These are phyloP conservation scores for Lentithecium fluviatile DNA, from an alignment of 495 filamentous ascomycete genomes.

Conservation along the genomic window DNA sequence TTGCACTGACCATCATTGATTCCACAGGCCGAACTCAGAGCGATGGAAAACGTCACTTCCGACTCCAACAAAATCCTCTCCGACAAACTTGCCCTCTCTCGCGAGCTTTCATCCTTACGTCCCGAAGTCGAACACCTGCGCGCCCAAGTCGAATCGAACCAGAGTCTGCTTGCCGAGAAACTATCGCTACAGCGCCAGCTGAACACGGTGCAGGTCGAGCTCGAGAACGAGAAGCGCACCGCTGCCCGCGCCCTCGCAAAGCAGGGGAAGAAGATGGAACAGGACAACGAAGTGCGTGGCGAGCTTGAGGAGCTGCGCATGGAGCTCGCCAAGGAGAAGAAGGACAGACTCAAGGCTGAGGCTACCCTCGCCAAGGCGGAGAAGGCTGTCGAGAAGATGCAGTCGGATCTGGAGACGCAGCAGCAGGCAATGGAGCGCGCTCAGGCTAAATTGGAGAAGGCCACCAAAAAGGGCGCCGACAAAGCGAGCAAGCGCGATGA, in stretches of 20 bases:
- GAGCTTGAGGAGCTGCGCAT: constrained; percentile 44
- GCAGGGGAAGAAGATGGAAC: constrained; percentile 32
- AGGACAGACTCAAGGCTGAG: constrained; percentile 45
- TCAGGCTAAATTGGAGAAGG: constrained; percentile 62
- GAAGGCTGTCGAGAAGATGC: constrained; percentile 31
- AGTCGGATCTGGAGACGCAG: constrained; percentile 54
- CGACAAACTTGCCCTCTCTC: constrained; percentile 71
- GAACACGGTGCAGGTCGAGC: constrained; percentile 70
- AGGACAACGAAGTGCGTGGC: constrained; percentile 28
- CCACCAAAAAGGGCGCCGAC: constrained; percentile 58
- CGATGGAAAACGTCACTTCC: constrained; percentile 59
- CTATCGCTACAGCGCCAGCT: constrained; percentile 71
- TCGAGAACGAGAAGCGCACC: constrained; percentile 73
- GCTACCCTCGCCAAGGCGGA: constrained; percentile 38
- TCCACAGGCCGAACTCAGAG: constrained; percentile 65
- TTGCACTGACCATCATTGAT: constrained; percentile 17
- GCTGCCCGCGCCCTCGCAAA: constrained; percentile 60
- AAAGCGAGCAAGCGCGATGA: constrained; percentile 46
- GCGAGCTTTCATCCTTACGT: constrained; percentile 67
- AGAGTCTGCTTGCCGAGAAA: constrained; percentile 69
- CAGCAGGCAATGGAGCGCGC: constrained; percentile 59
- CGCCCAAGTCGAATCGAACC: constrained; percentile 64
- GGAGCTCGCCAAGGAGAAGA: constrained; percentile 47
- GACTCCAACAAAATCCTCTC: constrained; percentile 68
- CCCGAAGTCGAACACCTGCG: constrained; percentile 77